Evolutionary conservation across 768 basidiomycete genomes (phyloP), one percentile per base, ranked within the genome.

Genomic region (Phallus indusiatus): DNA sequence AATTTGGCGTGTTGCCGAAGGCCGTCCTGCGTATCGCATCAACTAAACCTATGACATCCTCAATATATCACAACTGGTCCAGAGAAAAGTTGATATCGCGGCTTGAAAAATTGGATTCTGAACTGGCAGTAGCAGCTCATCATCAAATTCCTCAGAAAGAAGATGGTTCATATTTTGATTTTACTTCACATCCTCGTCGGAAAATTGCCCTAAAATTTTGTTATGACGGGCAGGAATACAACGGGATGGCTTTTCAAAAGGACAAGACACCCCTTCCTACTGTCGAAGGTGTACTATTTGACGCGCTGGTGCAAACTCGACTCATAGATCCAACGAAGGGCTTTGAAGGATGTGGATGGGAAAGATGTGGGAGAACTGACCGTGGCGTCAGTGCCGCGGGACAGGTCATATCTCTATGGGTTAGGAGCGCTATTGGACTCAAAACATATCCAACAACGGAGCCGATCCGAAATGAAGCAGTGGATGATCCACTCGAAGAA

Each of bases 141-240:
- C 42, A 42, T 42, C 14, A 42, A n/a, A 42, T 42, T 42, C 36
- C 14, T 21, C 3, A 7, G 18, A 53, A 12, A 33, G 28, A 52
- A 20, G 21, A 51, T 24, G 36, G 72, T 66, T 37, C 66, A 46
- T 76, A 76, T 54, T 90, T 91, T 68, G 72, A 83, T 61, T 90
- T 92, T 70, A 69, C 79, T 20, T 73, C 79, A 5, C 79, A 92
- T 67, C 81, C 90, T 7, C 77, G 78, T 37, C 86, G 90, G 55
- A 97, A 97, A 73, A 92, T 99, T 61, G 96, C 96, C 1, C 76
- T 99, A 55, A 88, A 90, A 67, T 91, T 98, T 68, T 87, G 84
- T 68, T 99, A 97, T 67, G 83, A 90, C 48, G 95, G 95, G 14
- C 88, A 85, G 82, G 87, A 90, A 24, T 97, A 95, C 68, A 84